A percentile compares a stretch with the other conserved stretches of the same genome.
Evolutionary conservation across 176 grass and related monocot genomes (phyloP).

Genomic region (Aegilops longissima): DNA sequence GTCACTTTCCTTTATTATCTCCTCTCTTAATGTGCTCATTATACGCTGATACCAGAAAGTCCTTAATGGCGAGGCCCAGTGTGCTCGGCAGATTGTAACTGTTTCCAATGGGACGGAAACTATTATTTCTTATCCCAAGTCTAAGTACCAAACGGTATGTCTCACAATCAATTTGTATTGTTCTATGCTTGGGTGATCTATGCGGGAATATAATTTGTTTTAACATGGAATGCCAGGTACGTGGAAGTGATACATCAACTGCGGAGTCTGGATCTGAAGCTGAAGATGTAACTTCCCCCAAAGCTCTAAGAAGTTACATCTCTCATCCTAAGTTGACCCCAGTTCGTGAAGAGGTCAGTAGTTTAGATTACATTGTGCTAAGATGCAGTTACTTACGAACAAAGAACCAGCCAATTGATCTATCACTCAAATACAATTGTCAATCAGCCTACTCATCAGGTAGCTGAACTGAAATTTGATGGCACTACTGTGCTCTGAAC

Average conservation of each 20-base stretch:
- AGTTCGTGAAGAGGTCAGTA: constrained; percentile 86
- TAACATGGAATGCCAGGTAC: constrained; percentile 41
- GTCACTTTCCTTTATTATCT: background rate
- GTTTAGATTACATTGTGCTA: background rate
- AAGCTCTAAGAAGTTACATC: constrained; percentile 62
- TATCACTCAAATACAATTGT: background rate
- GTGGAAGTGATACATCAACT: constrained; percentile 88
- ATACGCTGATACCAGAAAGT: constrained; percentile 65
- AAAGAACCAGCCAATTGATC: background rate
- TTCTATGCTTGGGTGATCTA: background rate
- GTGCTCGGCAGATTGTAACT: constrained; percentile 84
- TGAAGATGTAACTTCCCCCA: constrained; percentile 79
- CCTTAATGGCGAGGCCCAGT: constrained; percentile 79
- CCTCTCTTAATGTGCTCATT: constrained; percentile 4
- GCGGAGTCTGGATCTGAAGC: constrained; percentile 94
- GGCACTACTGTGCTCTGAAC: background rate
- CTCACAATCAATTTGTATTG: constrained; percentile 5
- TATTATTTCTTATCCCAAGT: constrained; percentile 74
- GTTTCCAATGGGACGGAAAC: constrained; percentile 81
- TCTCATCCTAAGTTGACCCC: constrained; percentile 80
- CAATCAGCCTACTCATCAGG: background rate
- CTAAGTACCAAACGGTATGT: constrained; percentile 42
- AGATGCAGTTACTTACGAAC: background rate
- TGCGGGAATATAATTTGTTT: constrained; percentile 28
- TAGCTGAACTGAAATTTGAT: constrained; percentile 10